Base-by-base conservation (phyloP, 345 rosid genomes). In the Eucalyptus coolabah region DNA sequence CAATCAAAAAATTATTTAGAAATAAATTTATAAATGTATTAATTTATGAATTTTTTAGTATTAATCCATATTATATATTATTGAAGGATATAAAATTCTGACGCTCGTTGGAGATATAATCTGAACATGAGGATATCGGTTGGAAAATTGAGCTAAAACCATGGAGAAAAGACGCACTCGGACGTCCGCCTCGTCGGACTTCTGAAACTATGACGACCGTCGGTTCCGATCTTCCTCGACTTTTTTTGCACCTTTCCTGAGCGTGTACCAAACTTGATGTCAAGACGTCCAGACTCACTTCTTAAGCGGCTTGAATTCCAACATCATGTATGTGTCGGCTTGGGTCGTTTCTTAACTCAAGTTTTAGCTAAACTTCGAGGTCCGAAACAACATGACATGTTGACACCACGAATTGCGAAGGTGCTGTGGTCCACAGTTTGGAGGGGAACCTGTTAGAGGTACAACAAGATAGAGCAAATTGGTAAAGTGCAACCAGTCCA, bases 21-120 rank as follows among this genome's bases (percentile, higher is more conserved):
- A n/a, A n/a, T n/a, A n/a, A n/a, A n/a, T n/a, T 8, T 3, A 44
- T 0, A 8, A 19, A 19, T 7, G 0, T 7, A 53, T 18, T 0
- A 0, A 0, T 7, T 19, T 53, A 0, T 53, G 0, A 0, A 53
- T 53, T 53, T 53, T 19, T 19, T 53, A 53, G 0, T 1, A 9
- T 4, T 56, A 21, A 0, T 0, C 12, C 26, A 9, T 4, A 23
- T 56, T 23, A 23, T 56, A 53, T 56, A 0, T 7, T 14, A 1
- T 0, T 1, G 12, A 28, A 30, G 0, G 34, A 30, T 0, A 13
- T 4, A 30, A 14, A 30, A 63, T 30, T 63, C 2, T 4, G 37
- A 63, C 1, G 18, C 37, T 63, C 0, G 34, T 63, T 2, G 72
- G 0, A 0, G 0, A 63, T 63, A 4, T 30, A 32, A 63, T 32